Percentiles rank a stretch among this genome's conserved stretches.
Conservation (phyloP, 2,329 filamentous ascomycete species). For the Cladophialophora immunda region DNA sequence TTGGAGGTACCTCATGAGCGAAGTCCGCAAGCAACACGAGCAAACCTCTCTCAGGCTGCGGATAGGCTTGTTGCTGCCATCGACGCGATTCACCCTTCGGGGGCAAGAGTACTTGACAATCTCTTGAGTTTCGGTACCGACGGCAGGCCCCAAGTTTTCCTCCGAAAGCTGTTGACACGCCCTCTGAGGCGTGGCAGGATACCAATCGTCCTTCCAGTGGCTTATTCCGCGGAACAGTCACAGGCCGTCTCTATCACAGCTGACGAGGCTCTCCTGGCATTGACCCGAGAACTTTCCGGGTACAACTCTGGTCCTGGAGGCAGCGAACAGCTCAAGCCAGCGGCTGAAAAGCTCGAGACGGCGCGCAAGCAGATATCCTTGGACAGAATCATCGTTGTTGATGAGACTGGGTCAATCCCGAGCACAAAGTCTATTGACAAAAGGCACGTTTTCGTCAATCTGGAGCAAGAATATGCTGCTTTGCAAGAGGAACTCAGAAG, state of each 20-base stretch:
- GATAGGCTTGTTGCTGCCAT: constrained; percentile 78
- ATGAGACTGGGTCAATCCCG: constrained; percentile 86
- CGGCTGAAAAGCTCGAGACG: constrained; percentile 55
- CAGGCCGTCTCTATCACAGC: constrained; percentile 59
- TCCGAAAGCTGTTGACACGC: constrained; percentile 66
- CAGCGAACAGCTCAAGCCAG: constrained; percentile 54
- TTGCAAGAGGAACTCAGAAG: constrained; percentile 69
- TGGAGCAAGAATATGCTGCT: constrained; percentile 84
- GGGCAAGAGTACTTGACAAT: constrained; percentile 73
- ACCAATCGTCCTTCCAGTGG: constrained; percentile 73
- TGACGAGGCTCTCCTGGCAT: constrained; percentile 75
- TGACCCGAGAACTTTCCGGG: constrained; percentile 79
- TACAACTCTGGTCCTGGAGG: constrained; percentile 60
- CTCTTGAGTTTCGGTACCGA: constrained; percentile 53
- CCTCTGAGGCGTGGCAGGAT: constrained; percentile 74
- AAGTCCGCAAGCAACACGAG: constrained; percentile 53
- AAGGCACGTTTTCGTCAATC: constrained; percentile 87
- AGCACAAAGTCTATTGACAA: constrained; percentile 48
- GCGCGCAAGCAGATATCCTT: constrained; percentile 67
- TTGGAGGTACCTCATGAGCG: constrained; percentile 62
- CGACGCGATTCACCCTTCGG: constrained; percentile 72
- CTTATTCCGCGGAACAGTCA: constrained; percentile 63
- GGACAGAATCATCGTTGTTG: constrained; percentile 87
- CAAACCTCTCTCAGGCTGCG: constrained; percentile 68
- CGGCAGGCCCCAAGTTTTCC: constrained; percentile 49